These are phyloP conservation scores for Pigoraptor vietnamica DNA, from an alignment of 78 protist genomes.

Conservation along the genomic window DNA sequence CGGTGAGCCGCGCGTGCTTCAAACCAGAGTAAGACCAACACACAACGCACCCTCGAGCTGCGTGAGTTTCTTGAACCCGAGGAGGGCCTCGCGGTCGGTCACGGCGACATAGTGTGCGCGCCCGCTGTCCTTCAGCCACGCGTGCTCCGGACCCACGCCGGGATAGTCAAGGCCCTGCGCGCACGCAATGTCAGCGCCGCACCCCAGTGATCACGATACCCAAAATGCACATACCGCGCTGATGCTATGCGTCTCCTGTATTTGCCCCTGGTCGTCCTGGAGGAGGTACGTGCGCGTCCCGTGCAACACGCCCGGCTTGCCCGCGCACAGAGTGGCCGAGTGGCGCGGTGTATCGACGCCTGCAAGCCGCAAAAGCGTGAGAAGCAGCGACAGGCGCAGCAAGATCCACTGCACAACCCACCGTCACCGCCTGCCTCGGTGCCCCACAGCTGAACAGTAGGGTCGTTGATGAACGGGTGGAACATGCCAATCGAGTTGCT, in stretches of 20 bases:
- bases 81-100: conserved; percentile 55
- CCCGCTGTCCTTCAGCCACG: conserved; percentile 52
- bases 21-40: neutral
- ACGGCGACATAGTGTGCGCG: conserved; percentile 43
- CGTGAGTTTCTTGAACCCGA: conserved; percentile 29
- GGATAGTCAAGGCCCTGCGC: conserved; percentile 74
- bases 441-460: conserved; percentile 55
- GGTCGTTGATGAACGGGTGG: conserved; percentile 55
- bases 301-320: conserved; percentile 75
- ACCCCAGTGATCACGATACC: too few species aligned
- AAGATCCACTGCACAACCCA: neutral
- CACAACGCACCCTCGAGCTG: conserved; percentile 30
- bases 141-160: conserved; percentile 89
- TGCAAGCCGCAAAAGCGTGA: neutral
- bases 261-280: conserved; percentile 60
- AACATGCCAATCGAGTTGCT: conserved; percentile 78
- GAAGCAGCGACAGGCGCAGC: neutral
- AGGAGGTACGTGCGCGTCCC: conserved; percentile 76
- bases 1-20: conserved; percentile 10
- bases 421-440: conserved; percentile 75
- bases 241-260: conserved; percentile 71
- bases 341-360: conserved; percentile 49
- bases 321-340: conserved; percentile 66
- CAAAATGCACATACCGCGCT: conserved; percentile 37
- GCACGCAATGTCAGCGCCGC: too few species aligned